These are phyloP conservation scores for Xylaria telfairii DNA, from an alignment of 495 filamentous ascomycete genomes.

Conservation along the genomic window DNA sequence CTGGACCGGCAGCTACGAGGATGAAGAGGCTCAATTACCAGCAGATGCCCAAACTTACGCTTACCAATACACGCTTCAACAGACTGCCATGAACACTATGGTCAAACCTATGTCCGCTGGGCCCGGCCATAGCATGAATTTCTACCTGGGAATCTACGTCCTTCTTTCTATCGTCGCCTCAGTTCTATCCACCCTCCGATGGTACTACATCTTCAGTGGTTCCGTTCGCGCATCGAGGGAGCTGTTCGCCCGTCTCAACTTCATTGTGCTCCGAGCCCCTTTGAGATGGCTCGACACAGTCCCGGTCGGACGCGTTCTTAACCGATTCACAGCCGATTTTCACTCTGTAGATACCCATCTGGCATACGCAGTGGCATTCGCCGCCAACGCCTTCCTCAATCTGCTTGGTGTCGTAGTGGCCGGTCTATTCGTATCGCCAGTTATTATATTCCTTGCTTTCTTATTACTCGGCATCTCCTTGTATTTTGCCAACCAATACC, in stretches of 20 bases:
- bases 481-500: slow-evolving; percentile 63
- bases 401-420: slow-evolving; percentile 66
- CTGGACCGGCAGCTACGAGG: slow-evolving; percentile 63
- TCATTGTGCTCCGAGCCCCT: slow-evolving; percentile 70
- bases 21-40: slow-evolving; percentile 33
- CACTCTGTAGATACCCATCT: slow-evolving; percentile 70
- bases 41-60: slow-evolving; percentile 40
- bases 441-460: slow-evolving; percentile 63
- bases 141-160: slow-evolving; percentile 74
- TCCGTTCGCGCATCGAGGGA: slow-evolving; percentile 67
- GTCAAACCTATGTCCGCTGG: slow-evolving; percentile 29
- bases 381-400: slow-evolving; percentile 56
- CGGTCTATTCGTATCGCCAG: slow-evolving; percentile 66
- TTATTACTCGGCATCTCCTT: slow-evolving; percentile 62
- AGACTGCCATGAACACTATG: slow-evolving; percentile 42
- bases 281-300: slow-evolving; percentile 83
- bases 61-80: slow-evolving; percentile 46
- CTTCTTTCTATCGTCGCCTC: slow-evolving; percentile 62
- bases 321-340: slow-evolving; percentile 83
- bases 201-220: slow-evolving; percentile 61
- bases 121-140: slow-evolving; percentile 49
- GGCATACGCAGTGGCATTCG: slow-evolving; percentile 62
- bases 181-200: slow-evolving; percentile 63
- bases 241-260: slow-evolving; percentile 69
- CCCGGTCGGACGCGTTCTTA: slow-evolving; percentile 77